Conservation (phyloP, 78 protist genomes). For the Pigoraptor vietnamica region DNA sequence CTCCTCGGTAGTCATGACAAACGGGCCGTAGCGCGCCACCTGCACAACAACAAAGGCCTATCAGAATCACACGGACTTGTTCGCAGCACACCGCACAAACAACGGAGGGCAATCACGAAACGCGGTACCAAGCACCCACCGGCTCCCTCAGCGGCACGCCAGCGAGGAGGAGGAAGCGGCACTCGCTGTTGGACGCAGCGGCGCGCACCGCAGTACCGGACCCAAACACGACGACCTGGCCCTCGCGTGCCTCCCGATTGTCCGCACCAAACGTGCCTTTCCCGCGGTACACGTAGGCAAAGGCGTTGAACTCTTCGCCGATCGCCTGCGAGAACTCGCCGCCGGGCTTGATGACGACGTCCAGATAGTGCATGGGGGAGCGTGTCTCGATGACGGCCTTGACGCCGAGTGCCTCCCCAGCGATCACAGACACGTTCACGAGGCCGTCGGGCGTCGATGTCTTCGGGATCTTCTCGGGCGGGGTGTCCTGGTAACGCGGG, state of each 20-base stretch:
- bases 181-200: background rate
- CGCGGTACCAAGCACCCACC: background rate
- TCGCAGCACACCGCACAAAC: no score
- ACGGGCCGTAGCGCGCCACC: background rate
- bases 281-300: background rate
- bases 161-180: background rate
- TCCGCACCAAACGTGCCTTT: background rate
- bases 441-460: background rate
- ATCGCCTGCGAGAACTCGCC: background rate
- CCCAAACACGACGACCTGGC: background rate
- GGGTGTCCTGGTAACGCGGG: constrained; percentile 35
- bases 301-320: background rate
- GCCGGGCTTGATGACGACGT: background rate
- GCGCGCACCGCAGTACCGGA: background rate
- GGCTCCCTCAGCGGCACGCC: background rate
- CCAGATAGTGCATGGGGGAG: constrained; percentile 5
- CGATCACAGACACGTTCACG: background rate
- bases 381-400: background rate
- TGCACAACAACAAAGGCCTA: background rate
- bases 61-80: background rate
- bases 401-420: background rate
- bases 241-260: background rate
- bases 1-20: background rate
- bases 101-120: no score
- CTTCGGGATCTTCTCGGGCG: background rate